phyloP scores from a whole-genome alignment of 2,329 filamentous ascomycete species.

The Karstenula rhodostoma region DNA sequence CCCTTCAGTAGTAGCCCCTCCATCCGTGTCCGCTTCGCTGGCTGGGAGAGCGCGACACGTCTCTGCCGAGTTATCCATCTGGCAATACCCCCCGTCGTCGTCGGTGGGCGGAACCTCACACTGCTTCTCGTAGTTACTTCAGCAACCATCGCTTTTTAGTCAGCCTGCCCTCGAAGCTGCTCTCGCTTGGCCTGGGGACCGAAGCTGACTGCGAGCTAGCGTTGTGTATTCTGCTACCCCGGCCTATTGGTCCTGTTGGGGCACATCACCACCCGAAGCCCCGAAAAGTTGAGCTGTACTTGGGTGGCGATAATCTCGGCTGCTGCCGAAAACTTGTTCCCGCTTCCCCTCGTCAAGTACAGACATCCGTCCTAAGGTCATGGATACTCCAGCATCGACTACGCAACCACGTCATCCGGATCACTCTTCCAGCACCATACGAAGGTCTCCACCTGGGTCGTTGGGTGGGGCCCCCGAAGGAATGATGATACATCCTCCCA shows the following conservation, averaged over 20 bases:
- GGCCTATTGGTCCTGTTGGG: conserved; percentile 36
- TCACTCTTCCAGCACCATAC: conserved; percentile 27
- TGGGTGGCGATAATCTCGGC: conserved; percentile 42
- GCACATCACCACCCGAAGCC: conserved; percentile 26
- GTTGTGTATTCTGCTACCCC: conserved; percentile 33
- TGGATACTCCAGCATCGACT: conserved; percentile 28
- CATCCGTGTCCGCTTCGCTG: conserved; percentile 26
- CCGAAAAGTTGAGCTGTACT: conserved; percentile 35
- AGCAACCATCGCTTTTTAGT: conserved; percentile 35
- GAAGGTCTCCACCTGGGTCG: conserved; percentile 44
- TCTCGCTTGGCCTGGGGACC: conserved; percentile 16
- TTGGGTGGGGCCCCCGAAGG: conserved; percentile 42
- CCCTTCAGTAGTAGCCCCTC: conserved; percentile 17
- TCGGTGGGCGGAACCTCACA: conserved; percentile 31
- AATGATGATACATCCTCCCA: conserved; percentile 45
- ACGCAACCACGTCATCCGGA: conserved; percentile 25
- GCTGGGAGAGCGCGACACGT: conserved; percentile 30
- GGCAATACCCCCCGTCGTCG: conserved; percentile 31
- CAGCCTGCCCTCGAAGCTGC: conserved; percentile 24
- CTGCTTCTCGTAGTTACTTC: conserved; percentile 37
- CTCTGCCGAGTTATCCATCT: conserved; percentile 34
- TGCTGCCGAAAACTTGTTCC: conserved; percentile 43
- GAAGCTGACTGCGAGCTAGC: conserved; percentile 27
- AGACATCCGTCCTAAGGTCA: conserved; percentile 16
- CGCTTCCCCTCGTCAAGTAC: conserved; percentile 32